Base-by-base conservation (phyloP, 1,139 yeast genomes). In the Geotrichum cucujoidarum region DNA sequence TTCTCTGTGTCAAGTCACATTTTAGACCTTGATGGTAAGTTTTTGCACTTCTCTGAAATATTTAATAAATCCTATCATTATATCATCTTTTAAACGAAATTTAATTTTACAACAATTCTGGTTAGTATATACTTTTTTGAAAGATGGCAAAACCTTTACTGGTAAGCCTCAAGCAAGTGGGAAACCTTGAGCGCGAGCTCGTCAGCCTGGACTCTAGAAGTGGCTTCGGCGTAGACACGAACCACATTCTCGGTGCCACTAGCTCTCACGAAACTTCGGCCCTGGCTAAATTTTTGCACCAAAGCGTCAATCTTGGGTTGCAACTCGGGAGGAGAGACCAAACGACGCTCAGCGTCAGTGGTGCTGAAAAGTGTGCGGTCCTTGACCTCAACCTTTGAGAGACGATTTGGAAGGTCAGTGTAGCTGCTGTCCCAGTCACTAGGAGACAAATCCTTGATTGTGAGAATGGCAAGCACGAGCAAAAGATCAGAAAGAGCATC, bases 181-280 rank as follows among this genome's bases (percentile, higher is more conserved):
- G 64, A 53, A 3, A 86, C 81, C 48, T 71, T 71, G 20, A 68
- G 60, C 1, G 86, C 82, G 53, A 81, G 70, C 40, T 69, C 70
- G 43, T 76, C 80, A 25, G 86, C 81, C 40, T 73, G 74, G 22
- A 69, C 67, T 37, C 61, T 61, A 1, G 78, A 76, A 13, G 71
- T 73, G 0, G 97, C 96, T 65, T 92, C 99, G 1, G 97, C 95
- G 59, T 92, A 92, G 8, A 92, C 87, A 60, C 98, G 78, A 2
- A 92, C 97, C 0, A 96, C 97, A 66, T 94, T 95, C 65, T 92
- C 99, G 1, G 99, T 92, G 16, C 98, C 99, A 54, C 95, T 85
- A 8, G 99, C 97, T 58, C 99, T 79, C 3, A 92, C 97, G 67
- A 92, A 92, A 2, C 95, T 82, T 62, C 98, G 76, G 1, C 94